Percentiles rank a stretch among this genome's conserved stretches.
phyloP scores from a whole-genome alignment of 1,284 basidiomycete genomes.

The Cutaneotrichosporon dermatis region DNA sequence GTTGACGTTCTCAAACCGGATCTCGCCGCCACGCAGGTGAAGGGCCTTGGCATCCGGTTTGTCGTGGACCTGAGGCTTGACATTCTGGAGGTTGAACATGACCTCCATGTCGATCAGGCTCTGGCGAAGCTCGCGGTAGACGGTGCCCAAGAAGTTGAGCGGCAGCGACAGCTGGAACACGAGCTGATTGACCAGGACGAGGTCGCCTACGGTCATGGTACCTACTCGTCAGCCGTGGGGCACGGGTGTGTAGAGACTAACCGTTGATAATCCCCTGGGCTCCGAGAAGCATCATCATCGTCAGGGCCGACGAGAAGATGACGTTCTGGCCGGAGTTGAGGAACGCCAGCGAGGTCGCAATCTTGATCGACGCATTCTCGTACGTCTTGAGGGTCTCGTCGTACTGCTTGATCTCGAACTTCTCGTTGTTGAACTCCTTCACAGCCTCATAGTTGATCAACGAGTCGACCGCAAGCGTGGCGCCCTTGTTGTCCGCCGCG shows the following conservation, averaged over 20 bases:
- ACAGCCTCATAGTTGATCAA: constrained; percentile 98
- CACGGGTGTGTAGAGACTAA: too few species aligned
- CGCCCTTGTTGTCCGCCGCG: constrained; percentile 92
- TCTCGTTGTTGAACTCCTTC: constrained; percentile 98
- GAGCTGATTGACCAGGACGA: constrained; percentile 99
- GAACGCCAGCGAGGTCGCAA: constrained; percentile 87
- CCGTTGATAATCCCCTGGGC: constrained; percentile 91
- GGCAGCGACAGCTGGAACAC: constrained; percentile 96
- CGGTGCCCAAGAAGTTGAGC: constrained; percentile 92
- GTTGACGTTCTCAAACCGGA: constrained; percentile 85
- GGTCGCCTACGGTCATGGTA: constrained; percentile 95
- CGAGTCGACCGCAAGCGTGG: constrained; percentile 88
- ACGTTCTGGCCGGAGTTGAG: constrained; percentile 95
- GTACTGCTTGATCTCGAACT: constrained; percentile 84
- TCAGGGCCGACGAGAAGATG: constrained; percentile 89
- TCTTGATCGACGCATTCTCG: constrained; percentile 88
- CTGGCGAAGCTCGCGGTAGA: constrained; percentile 93
- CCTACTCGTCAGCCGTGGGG: constrained; percentile 60
- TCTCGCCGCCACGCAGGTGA: constrained; percentile 71
- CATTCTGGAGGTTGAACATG: constrained; percentile 82
- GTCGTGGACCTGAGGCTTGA: constrained; percentile 67
- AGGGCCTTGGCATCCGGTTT: constrained; percentile 64
- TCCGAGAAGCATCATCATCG: constrained; percentile 92
- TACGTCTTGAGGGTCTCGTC: constrained; percentile 83
- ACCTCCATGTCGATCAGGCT: constrained; percentile 96